Conservation (phyloP, 2,329 filamentous ascomycete species). For the Akanthomyces dipterigenus region DNA sequence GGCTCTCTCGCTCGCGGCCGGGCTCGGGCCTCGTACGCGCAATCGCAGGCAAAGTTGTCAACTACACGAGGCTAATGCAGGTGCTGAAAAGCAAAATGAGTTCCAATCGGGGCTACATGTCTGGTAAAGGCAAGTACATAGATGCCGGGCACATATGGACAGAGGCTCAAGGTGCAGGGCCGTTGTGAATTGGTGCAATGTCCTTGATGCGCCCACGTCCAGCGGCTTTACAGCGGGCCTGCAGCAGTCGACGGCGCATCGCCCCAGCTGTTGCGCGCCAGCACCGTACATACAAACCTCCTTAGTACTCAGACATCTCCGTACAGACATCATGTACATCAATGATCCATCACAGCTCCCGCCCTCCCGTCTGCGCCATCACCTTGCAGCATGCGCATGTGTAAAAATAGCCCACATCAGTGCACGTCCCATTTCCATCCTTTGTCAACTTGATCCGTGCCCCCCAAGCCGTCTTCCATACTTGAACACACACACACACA, state of each 20-base stretch:
- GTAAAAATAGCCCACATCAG: too few relatives aligned
- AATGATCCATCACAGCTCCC: too few relatives aligned
- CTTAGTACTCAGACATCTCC: too few relatives aligned
- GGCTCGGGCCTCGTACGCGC: too few relatives aligned
- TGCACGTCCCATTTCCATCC: too few relatives aligned
- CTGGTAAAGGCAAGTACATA: not conserved
- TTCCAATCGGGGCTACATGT: not conserved
- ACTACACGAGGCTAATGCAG: not conserved
- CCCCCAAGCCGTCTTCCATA: not conserved
- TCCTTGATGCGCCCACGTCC: not conserved
- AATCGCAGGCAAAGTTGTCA: not conserved
- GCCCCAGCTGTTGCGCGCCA: not conserved
- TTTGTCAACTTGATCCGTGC: too few relatives aligned
- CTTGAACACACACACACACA: not conserved
- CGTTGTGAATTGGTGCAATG: not conserved
- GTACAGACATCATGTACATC: too few relatives aligned
- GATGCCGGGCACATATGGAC: not conserved
- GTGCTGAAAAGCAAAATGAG: not conserved
- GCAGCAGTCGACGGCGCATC: not conserved
- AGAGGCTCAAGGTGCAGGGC: too few relatives aligned
- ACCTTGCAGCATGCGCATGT: too few relatives aligned
- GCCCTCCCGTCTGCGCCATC: too few relatives aligned
- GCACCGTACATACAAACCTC: not conserved
- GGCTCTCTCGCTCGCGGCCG: too few relatives aligned
- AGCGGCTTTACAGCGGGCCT: not conserved